A percentile compares a stretch with the other conserved stretches of the same genome.
phyloP scores from a whole-genome alignment of 805 yeast species.

The Debaryomyces prosopidis region DNA sequence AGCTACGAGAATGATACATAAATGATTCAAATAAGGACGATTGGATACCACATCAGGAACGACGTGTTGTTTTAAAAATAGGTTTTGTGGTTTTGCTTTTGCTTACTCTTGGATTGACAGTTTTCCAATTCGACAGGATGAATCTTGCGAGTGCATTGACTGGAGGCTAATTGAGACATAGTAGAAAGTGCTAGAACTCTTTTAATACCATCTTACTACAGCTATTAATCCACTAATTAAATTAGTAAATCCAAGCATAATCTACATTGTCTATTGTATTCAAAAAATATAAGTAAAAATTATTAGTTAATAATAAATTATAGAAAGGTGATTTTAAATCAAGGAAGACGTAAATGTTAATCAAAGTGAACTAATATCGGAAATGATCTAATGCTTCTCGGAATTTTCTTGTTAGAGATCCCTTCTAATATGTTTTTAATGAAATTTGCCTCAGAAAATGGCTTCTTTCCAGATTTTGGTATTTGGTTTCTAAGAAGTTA shows the following conservation, averaged over 20 bases:
- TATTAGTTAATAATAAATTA: no score
- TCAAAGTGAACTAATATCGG: slow-evolving; percentile 2
- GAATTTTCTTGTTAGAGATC: slow-evolving; percentile 3
- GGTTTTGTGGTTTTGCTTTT: slow-evolving; percentile 2
- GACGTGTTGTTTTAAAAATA: slow-evolving; percentile 1
- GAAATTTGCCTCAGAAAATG: slow-evolving; percentile 3
- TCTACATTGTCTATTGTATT: no score
- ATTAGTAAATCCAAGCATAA: no score
- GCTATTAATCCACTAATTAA: no score
- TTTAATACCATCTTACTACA: no score
- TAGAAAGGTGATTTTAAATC: no score
- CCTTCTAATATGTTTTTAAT: slow-evolving; percentile 3
- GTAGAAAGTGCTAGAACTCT: no score
- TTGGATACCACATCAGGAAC: slow-evolving; percentile 19
- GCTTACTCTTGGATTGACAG: slow-evolving; percentile 2
- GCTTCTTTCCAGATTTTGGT: slow-evolving; percentile 3
- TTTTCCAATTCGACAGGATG: slow-evolving; percentile 4
- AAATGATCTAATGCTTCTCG: slow-evolving; percentile 3
- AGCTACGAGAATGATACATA: no score
- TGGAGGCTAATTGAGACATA: no score
- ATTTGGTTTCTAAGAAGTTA: slow-evolving; percentile 1
- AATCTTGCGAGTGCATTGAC: slow-evolving; percentile 5
- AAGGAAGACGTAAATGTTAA: slow-evolving; percentile 1
- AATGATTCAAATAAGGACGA: not conserved
- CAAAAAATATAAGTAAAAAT: no score